These are phyloP conservation scores for Cicer judaicum DNA, from an alignment of 306 rosid species.

Conservation along the genomic window DNA sequence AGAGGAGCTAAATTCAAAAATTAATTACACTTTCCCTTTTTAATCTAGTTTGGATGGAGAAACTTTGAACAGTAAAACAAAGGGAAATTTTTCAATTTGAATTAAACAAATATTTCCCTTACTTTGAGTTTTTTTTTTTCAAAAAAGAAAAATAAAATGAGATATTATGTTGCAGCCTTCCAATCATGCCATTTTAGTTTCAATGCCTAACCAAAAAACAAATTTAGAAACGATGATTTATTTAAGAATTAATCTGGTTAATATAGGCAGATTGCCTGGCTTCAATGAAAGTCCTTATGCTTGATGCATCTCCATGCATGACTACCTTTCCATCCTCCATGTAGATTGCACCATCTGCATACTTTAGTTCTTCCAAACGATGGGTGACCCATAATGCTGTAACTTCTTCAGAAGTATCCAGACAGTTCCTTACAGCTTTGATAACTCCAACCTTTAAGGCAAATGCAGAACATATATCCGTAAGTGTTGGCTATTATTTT, in stretches of 20 bases:
- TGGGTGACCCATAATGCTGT: conserved; percentile 89
- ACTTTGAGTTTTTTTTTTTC: neutral
- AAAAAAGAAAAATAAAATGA: neutral
- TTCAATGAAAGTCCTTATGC: conserved; percentile 61
- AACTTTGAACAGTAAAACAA: neutral
- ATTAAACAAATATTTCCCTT: neutral
- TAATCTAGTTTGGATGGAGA: neutral
- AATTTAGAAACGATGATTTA: neutral
- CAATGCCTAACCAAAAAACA: neutral
- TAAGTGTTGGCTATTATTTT: conserved; percentile 20
- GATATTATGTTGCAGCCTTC: conserved; percentile 4
- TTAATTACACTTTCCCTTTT: conserved; percentile 14
- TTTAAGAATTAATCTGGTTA: conserved; percentile 56
- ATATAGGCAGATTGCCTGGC: conserved; percentile 74
- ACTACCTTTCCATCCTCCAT: conserved; percentile 85
- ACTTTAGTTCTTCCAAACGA: conserved; percentile 83
- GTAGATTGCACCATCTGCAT: conserved; percentile 88
- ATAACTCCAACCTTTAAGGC: conserved; percentile 69
- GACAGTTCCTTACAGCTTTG: conserved; percentile 68
- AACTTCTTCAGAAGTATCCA: conserved; percentile 69
- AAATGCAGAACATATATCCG: conserved; percentile 34
- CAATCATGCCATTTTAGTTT: conserved; percentile 7
- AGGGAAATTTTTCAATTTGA: neutral
- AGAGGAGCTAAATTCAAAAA: neutral
- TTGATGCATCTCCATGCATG: conserved; percentile 62